phyloP scores from a whole-genome alignment of 129 eudicot species.

The Flaveria bidentis region DNA sequence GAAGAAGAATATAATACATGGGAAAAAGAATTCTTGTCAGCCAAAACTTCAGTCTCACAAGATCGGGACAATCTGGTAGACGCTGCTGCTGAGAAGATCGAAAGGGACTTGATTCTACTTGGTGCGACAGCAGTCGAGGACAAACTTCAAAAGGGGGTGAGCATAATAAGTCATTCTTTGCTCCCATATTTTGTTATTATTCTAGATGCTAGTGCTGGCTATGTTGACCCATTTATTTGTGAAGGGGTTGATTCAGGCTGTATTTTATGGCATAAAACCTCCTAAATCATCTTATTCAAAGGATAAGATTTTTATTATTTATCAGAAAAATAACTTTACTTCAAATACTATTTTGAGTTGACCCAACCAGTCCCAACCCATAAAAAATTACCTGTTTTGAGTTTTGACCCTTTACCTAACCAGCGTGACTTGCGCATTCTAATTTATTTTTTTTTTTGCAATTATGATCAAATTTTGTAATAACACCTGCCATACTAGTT shows the following conservation, averaged over 20 bases:
- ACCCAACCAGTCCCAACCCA: background rate
- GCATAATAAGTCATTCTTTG: background rate
- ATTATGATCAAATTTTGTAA: background rate
- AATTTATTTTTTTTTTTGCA: background rate
- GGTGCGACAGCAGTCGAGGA: constrained; percentile 99
- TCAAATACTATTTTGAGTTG: background rate
- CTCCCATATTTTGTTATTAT: background rate
- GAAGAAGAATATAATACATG: constrained; percentile 68
- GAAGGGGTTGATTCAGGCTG: background rate
- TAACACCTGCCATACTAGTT: background rate
- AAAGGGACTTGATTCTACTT: constrained; percentile 72
- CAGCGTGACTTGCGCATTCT: background rate
- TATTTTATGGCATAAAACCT: background rate
- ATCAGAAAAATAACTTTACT: background rate
- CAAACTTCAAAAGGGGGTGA: constrained; percentile 94
- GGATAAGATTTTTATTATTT: background rate
- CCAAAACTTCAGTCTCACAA: constrained; percentile 64
- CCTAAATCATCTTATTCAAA: background rate
- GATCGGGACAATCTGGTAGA: constrained; percentile 80
- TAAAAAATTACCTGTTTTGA: background rate
- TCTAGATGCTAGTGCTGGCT: background rate
- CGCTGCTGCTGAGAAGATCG: constrained; percentile 83
- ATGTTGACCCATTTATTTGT: background rate
- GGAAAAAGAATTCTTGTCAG: constrained; percentile 71
- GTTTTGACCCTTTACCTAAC: background rate